Conservation (phyloP, 129 eudicot genomes). For the Lactuca saligna region DNA sequence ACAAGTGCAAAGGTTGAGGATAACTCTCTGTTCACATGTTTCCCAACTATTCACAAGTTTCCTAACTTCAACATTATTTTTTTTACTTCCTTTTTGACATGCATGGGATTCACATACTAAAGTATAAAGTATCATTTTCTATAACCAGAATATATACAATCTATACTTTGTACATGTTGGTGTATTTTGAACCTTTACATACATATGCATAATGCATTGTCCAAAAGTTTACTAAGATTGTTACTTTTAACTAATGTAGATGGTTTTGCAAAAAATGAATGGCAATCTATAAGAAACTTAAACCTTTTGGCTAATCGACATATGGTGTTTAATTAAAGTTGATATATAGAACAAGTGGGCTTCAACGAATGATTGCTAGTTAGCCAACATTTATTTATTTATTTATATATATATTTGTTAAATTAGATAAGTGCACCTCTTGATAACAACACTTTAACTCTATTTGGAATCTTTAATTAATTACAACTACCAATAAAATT, state of each 20-base stretch:
- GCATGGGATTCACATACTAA: constrained; percentile 5
- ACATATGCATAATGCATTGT: too few species aligned
- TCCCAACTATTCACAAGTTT: constrained; percentile 33
- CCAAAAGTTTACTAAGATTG: too few species aligned
- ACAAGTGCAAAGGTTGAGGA: constrained; percentile 14
- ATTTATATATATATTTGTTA: not conserved
- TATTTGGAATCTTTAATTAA: constrained; percentile 22
- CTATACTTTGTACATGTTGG: not conserved
- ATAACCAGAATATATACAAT: too few species aligned
- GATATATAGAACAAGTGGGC: not conserved
- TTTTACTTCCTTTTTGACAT: constrained; percentile 18
- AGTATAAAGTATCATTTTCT: not conserved
- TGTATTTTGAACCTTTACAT: too few species aligned
- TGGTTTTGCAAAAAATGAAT: too few species aligned
- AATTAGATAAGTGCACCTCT: constrained; percentile 8
- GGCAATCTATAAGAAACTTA: too few species aligned
- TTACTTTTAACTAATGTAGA: too few species aligned
- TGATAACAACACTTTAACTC: not conserved
- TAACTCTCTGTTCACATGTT: constrained; percentile 29
- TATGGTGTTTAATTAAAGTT: not conserved
- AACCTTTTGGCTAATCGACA: not conserved
- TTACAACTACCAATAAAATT: constrained; percentile 25
- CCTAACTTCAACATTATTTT: constrained; percentile 28
- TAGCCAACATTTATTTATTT: not conserved
- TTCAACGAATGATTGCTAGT: not conserved